Evolutionary conservation across 305 asterid species (phyloP).

Genomic region (Fraxinus floribunda): DNA sequence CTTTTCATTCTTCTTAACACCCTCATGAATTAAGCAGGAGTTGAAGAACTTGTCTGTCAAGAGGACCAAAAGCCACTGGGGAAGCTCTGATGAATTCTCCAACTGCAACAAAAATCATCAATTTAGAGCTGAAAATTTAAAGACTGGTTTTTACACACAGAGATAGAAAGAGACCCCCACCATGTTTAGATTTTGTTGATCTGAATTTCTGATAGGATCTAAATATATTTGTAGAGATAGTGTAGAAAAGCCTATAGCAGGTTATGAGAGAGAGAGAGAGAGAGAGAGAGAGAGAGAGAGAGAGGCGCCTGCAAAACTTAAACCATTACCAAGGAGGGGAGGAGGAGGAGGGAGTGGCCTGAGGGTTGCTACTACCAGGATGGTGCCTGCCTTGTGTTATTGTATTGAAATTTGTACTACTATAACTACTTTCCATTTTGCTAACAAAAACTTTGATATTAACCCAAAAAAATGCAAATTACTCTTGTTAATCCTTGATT

Average conservation of each 20-base stretch:
- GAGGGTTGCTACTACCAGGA: background rate
- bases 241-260: slow-evolving; percentile 24
- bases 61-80: slow-evolving; percentile 54
- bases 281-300: slow-evolving; percentile 21
- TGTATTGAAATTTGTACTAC: background rate
- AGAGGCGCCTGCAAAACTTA: slow-evolving; percentile 49
- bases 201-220: slow-evolving; percentile 9
- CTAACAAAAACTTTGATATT: too few relatives aligned
- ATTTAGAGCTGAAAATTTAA: background rate
- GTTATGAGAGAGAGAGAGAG: slow-evolving; percentile 23
- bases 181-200: slow-evolving; percentile 23
- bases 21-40: slow-evolving; percentile 57
- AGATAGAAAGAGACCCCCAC: slow-evolving; percentile 28
- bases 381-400: too few relatives aligned
- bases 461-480: too few relatives aligned
- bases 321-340: slow-evolving; percentile 38
- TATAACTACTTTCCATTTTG: background rate
- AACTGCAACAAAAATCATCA: slow-evolving; percentile 31
- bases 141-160: background rate
- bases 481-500: background rate
- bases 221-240: slow-evolving; percentile 6
- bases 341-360: slow-evolving; percentile 29
- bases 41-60: slow-evolving; percentile 57
- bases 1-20: slow-evolving; percentile 58
- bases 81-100: slow-evolving; percentile 34